phyloP scores from a whole-genome alignment of 1,139 yeast genomes.

The Geotrichum cucujoidarum region DNA sequence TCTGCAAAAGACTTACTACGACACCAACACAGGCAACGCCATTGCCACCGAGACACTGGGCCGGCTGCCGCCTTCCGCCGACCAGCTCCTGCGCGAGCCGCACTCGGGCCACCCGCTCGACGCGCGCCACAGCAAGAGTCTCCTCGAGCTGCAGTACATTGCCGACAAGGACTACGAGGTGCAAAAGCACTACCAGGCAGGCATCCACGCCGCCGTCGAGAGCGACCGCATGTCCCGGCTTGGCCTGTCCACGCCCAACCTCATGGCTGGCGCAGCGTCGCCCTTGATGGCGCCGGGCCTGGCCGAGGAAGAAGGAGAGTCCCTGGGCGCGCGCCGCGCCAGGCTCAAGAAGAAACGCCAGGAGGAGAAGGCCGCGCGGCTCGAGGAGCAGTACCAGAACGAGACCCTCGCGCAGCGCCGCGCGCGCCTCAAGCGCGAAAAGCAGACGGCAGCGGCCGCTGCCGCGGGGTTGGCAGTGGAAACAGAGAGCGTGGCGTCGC shows the following conservation, averaged over 20 bases:
- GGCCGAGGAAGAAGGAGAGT: constrained; percentile 24
- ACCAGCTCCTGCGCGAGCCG: constrained; percentile 17
- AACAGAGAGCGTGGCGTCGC: not conserved
- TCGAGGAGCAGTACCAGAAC: constrained; percentile 19
- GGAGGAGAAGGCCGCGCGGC: constrained; percentile 33
- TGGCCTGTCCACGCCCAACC: constrained; percentile 9
- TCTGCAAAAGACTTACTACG: constrained; percentile 28
- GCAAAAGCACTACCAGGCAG: constrained; percentile 27
- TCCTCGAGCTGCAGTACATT: constrained; percentile 34
- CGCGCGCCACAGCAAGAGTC: constrained; percentile 28
- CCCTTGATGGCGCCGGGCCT: constrained; percentile 12
- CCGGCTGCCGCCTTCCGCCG: constrained; percentile 20
- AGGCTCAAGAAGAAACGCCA: constrained; percentile 28
- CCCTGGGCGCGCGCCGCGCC: constrained; percentile 32
- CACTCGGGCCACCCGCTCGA: constrained; percentile 33
- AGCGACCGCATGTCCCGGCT: constrained; percentile 18
- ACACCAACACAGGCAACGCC: constrained; percentile 23
- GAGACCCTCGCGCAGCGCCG: constrained; percentile 37
- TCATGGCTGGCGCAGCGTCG: no score
- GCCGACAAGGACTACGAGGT: constrained; percentile 34
- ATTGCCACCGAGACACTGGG: constrained; percentile 20
- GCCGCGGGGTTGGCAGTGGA: not conserved
- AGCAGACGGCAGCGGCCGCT: no score
- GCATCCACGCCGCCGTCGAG: constrained; percentile 20
- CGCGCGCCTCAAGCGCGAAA: constrained; percentile 30